Evolutionary conservation across 345 rosid genomes (phyloP).

Genomic region (Viola odorata): DNA sequence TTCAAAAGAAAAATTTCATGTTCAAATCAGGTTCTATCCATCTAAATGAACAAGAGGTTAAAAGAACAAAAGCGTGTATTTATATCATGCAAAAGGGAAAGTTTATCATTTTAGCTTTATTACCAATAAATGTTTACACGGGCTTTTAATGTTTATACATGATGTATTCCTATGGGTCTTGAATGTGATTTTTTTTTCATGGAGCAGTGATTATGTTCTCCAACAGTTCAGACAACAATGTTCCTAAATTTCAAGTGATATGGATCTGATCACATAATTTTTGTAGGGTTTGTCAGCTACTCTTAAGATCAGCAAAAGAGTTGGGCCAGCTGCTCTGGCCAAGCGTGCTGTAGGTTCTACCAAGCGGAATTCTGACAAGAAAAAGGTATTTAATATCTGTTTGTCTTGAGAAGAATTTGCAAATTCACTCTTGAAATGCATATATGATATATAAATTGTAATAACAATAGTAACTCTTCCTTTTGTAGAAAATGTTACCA

Average conservation of each 20-base stretch:
- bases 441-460: no score
- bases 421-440: no score
- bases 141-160: background rate
- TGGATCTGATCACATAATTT: slow-evolving; percentile 13
- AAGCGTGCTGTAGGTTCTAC: slow-evolving; percentile 37
- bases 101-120: background rate
- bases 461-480: no score
- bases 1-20: no score
- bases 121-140: background rate
- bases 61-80: no score
- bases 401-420: no score
- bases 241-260: background rate
- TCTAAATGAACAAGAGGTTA: no score
- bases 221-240: background rate
- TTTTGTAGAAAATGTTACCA: no score
- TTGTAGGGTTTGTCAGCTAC: slow-evolving; percentile 34
- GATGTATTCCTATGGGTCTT: background rate
- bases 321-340: slow-evolving; percentile 30
- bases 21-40: no score
- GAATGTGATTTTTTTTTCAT: background rate
- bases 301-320: slow-evolving; percentile 46
- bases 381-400: no score
- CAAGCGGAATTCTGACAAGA: slow-evolving; percentile 48
- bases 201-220: background rate
- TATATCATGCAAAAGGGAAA: no score